Conservation (phyloP, 495 filamentous ascomycete species). For the Penicillium alfredii region DNA sequence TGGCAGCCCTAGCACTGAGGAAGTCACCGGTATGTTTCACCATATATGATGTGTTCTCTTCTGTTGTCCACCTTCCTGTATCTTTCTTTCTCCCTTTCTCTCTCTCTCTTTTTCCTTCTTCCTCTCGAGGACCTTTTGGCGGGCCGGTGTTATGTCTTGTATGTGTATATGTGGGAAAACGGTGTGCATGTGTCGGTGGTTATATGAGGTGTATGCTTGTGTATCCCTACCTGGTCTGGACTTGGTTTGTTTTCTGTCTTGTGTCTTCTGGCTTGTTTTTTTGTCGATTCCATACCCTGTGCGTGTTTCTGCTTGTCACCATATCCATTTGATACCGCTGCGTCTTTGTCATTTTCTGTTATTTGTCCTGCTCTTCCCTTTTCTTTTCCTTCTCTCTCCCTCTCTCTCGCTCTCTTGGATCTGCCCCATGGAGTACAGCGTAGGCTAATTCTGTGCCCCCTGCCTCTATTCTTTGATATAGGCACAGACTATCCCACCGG, state of each 20-base stretch:
- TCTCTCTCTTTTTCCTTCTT: slow-evolving; percentile 15
- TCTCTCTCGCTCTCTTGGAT: slow-evolving; percentile 15
- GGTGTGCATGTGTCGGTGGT: slow-evolving; percentile 7
- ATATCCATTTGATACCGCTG: slow-evolving; percentile 15
- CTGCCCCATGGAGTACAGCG: slow-evolving; percentile 26
- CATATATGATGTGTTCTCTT: slow-evolving; percentile 50
- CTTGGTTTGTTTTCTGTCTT: slow-evolving; percentile 25
- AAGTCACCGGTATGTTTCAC: slow-evolving; percentile 93
- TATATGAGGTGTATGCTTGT: slow-evolving; percentile 16
- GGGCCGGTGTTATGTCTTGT: slow-evolving; percentile 9
- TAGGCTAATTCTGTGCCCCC: slow-evolving; percentile 38
- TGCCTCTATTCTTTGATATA: slow-evolving; percentile 25
- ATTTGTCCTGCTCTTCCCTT: slow-evolving; percentile 15
- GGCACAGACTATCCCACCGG: slow-evolving; percentile 35
- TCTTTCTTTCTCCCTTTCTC: slow-evolving; percentile 7
- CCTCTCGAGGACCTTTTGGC: slow-evolving; percentile 6
- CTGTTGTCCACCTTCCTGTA: slow-evolving; percentile 15
- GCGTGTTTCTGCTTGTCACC: slow-evolving; percentile 14
- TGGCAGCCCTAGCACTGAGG: slow-evolving; percentile 67
- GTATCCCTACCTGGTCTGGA: slow-evolving; percentile 20
- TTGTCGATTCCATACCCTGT: slow-evolving; percentile 27
- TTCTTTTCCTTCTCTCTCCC: slow-evolving; percentile 15
- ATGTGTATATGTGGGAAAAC: slow-evolving; percentile 18
- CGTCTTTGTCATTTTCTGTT: slow-evolving; percentile 12
- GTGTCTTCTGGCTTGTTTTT: slow-evolving; percentile 17